phyloP scores from a whole-genome alignment of 2,329 filamentous ascomycete species.

The Neopestalotiopsis sp. region DNA sequence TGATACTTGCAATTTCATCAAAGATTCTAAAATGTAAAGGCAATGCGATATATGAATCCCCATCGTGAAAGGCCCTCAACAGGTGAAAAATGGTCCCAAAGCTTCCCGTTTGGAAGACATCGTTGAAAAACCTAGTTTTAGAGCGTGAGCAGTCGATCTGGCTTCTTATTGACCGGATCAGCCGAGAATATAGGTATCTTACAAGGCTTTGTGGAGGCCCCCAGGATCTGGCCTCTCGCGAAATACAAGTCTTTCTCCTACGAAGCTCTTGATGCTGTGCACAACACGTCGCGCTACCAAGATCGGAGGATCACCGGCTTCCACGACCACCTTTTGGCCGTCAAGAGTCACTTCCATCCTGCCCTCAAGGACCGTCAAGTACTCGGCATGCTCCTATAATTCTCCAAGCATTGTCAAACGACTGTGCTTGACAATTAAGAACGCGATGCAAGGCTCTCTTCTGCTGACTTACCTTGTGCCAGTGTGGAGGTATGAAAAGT shows the following conservation, averaged over 20 bases:
- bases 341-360: constrained; percentile 13
- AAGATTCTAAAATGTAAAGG: constrained; percentile 2
- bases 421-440: neutral
- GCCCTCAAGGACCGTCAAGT: constrained; percentile 15
- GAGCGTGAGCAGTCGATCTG: neutral
- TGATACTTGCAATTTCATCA: constrained; percentile 14
- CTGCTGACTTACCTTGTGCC: constrained; percentile 1
- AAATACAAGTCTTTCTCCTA: constrained; percentile 7
- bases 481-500: constrained; percentile 2
- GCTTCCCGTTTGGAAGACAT: neutral
- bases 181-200: neutral
- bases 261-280: constrained; percentile 16
- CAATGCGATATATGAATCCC: constrained; percentile 14
- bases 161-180: neutral
- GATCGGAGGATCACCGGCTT: constrained; percentile 9
- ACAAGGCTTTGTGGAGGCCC: constrained; percentile 11
- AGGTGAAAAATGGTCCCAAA: constrained; percentile 3
- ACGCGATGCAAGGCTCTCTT: neutral
- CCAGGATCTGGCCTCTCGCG: constrained; percentile 13
- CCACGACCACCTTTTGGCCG: neutral
- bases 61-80: constrained; percentile 14
- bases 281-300: constrained; percentile 8
- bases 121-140: constrained; percentile 6
- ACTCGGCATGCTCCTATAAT: constrained; percentile 10
- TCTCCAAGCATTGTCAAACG: neutral